phyloP scores from a whole-genome alignment of 139 green algal genomes.

The Monoraphidium neglectum region DNA sequence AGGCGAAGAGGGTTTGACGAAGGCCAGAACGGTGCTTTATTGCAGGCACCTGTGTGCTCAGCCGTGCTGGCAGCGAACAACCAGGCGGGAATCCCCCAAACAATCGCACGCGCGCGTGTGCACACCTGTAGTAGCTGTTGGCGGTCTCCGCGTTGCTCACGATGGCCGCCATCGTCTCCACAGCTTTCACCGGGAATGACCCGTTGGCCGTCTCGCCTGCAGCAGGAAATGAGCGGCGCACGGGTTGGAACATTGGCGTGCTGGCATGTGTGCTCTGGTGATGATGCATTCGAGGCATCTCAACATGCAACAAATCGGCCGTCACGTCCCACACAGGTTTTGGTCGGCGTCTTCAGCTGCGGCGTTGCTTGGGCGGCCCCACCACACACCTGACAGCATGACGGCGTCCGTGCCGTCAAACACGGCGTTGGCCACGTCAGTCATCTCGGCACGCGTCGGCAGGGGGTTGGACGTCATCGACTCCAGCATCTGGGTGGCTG shows the following conservation, averaged over 20 bases:
- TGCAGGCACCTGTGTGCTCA: too few relatives aligned
- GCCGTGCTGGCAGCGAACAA: too few relatives aligned
- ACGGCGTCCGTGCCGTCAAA: conserved; percentile 81
- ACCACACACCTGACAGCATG: conserved; percentile 49
- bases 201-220: conserved; percentile 80
- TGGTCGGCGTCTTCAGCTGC: too few relatives aligned
- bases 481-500: conserved; percentile 76
- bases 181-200: conserved; percentile 65
- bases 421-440: conserved; percentile 89
- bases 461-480: conserved; percentile 64
- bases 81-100: too few relatives aligned
- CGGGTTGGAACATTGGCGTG: neutral
- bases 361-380: too few relatives aligned
- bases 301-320: too few relatives aligned
- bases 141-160: conserved; percentile 71
- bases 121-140: conserved; percentile 35
- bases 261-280: neutral
- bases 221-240: too few relatives aligned
- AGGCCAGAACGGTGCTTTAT: too few relatives aligned
- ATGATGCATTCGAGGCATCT: too few relatives aligned
- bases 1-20: too few relatives aligned
- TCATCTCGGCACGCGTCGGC: conserved; percentile 85
- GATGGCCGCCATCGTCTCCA: conserved; percentile 81
- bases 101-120: too few relatives aligned
- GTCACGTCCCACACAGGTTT: too few relatives aligned